A percentile compares a stretch with the other conserved stretches of the same genome.
Conservation (phyloP, 805 yeast species). For the Suhomyces vadensis region DNA sequence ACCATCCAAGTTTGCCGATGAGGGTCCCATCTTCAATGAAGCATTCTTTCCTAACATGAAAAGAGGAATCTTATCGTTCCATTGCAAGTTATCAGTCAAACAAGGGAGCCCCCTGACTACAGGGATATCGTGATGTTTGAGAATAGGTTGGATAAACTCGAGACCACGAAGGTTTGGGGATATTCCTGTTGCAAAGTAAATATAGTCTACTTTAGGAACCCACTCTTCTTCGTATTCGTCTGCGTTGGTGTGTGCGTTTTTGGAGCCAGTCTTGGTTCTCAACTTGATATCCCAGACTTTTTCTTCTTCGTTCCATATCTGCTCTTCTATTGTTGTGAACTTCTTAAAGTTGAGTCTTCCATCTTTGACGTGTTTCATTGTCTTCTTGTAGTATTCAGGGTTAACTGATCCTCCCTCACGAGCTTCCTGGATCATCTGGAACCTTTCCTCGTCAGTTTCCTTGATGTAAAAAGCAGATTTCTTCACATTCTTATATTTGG, state of each 20-base stretch:
- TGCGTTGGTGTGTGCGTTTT: conserved; percentile 9
- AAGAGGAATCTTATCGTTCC: conserved; percentile 40
- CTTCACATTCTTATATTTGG: conserved; percentile 47
- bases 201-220: conserved; percentile 27
- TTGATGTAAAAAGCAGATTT: conserved; percentile 44
- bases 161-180: conserved; percentile 28
- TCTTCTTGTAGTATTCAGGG: conserved; percentile 41
- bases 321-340: conserved; percentile 26
- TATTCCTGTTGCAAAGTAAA: conserved; percentile 46
- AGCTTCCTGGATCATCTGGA: conserved; percentile 41
- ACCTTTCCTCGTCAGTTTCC: conserved; percentile 44
- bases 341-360: conserved; percentile 33
- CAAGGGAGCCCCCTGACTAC: conserved; percentile 42
- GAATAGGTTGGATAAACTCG: conserved; percentile 30
- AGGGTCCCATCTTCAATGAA: conserved; percentile 43
- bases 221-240: conserved; percentile 4
- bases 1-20: conserved; percentile 49
- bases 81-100: conserved; percentile 45
- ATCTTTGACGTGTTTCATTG: conserved; percentile 28
- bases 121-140: conserved; percentile 29
- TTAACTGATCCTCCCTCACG: conserved; percentile 49
- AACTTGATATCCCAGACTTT: conserved; percentile 26
- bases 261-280: conserved; percentile 6
- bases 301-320: conserved; percentile 25
- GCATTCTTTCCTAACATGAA: conserved; percentile 47